These are phyloP conservation scores for Cryphonectria parasitica DNA, from an alignment of 2,329 filamentous ascomycete species.

Conservation along the genomic window DNA sequence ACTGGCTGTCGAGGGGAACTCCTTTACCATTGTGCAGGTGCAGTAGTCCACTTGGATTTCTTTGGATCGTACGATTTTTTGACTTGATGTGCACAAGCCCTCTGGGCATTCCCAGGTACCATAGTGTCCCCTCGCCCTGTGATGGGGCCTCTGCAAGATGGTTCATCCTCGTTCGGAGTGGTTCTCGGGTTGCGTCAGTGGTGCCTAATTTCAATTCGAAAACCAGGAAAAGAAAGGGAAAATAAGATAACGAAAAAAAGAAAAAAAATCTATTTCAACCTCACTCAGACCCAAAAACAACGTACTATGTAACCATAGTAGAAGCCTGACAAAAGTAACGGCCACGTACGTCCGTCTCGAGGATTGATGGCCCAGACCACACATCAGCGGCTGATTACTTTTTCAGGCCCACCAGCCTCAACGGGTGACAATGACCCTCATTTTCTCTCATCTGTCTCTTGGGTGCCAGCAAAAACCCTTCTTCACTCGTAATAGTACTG, in stretches of 20 bases:
- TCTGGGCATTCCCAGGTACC: background rate
- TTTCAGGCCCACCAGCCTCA: background rate
- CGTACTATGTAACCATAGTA: background rate
- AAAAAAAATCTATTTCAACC: background rate
- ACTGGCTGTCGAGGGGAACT: constrained; percentile 1
- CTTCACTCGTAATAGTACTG: background rate
- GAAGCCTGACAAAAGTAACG: background rate
- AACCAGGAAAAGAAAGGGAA: background rate
- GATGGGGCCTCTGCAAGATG: constrained; percentile 13
- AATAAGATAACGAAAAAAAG: background rate
- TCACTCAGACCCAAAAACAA: background rate
- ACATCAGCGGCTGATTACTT: background rate
- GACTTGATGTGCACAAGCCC: background rate
- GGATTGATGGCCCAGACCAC: background rate
- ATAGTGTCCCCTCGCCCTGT: constrained; percentile 8
- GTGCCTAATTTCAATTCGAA: constrained; percentile 22
- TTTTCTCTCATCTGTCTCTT: constrained; percentile 2
- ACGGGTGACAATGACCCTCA: constrained; percentile 30
- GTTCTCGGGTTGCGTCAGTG: constrained; percentile 6
- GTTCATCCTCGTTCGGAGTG: constrained; percentile 24
- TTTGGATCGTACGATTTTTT: background rate
- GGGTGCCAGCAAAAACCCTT: background rate
- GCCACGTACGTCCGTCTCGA: background rate
- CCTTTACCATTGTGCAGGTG: background rate
- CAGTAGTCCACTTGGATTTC: background rate